These are phyloP conservation scores for apple (Malus domestica) DNA, from an alignment of 306 rosid species.

Conservation along the genomic window DNA sequence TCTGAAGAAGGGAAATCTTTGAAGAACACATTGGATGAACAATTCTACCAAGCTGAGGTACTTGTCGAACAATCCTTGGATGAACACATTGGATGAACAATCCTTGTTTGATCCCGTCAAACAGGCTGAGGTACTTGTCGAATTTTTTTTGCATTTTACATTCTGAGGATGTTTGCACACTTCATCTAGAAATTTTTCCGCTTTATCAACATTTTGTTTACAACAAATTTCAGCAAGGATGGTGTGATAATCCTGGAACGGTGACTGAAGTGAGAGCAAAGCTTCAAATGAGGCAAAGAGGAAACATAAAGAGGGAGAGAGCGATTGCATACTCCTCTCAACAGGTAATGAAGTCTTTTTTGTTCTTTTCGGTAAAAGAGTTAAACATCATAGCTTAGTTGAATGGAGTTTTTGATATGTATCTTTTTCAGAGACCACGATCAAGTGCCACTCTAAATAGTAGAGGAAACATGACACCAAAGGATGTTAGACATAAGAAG, in stretches of 20 bases:
- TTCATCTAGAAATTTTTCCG: neutral
- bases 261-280: conserved; percentile 53
- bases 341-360: conserved; percentile 37
- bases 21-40: conserved; percentile 24
- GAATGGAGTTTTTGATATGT: neutral
- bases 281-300: conserved; percentile 66
- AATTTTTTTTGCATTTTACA: neutral
- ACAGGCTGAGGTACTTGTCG: conserved; percentile 52
- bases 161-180: too few species aligned
- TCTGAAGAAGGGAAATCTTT: conserved; percentile 32
- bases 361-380: neutral
- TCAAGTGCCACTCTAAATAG: conserved; percentile 51
- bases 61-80: neutral
- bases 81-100: conserved; percentile 23
- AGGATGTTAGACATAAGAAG: conserved; percentile 34
- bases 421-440: conserved; percentile 45
- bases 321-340: conserved; percentile 59
- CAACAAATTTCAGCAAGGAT: conserved; percentile 48
- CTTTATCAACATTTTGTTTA: neutral
- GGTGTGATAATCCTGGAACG: conserved; percentile 76
- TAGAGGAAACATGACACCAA: conserved; percentile 26
- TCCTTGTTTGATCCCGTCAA: conserved; percentile 37
- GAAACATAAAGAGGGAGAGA: conserved; percentile 62
- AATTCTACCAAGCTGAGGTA: conserved; percentile 44
- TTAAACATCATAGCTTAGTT: neutral